These are phyloP conservation scores for Termitomyces sp. DNA, from an alignment of 768 basidiomycete species.

Conservation along the genomic window DNA sequence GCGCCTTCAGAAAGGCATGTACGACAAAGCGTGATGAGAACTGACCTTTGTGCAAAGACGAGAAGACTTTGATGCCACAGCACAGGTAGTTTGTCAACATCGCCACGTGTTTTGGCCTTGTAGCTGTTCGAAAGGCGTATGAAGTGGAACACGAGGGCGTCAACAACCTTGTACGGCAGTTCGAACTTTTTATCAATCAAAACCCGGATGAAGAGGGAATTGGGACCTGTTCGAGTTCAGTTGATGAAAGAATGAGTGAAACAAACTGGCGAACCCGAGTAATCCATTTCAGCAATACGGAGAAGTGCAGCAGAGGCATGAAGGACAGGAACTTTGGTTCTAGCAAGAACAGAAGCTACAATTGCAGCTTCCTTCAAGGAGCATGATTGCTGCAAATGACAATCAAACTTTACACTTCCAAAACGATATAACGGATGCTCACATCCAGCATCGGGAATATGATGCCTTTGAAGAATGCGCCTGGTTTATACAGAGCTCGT, in stretches of 20 bases:
- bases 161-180: slow-evolving; percentile 95
- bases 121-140: slow-evolving; percentile 92
- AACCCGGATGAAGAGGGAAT: slow-evolving; percentile 95
- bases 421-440: slow-evolving; percentile 19
- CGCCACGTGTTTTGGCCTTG: slow-evolving; percentile 65
- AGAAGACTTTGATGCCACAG: slow-evolving; percentile 97
- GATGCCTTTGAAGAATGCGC: slow-evolving; percentile 97
- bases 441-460: slow-evolving; percentile 95
- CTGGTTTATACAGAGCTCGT: slow-evolving; percentile 91
- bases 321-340: slow-evolving; percentile 91
- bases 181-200: slow-evolving; percentile 97
- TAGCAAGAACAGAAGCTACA: slow-evolving; percentile 84
- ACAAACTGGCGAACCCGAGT: slow-evolving; percentile 53
- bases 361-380: slow-evolving; percentile 94
- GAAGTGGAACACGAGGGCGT: slow-evolving; percentile 97
- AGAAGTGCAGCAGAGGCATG: slow-evolving; percentile 95
- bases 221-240: slow-evolving; percentile 53
- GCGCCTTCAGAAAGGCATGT: slow-evolving; percentile 1
- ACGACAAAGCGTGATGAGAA: slow-evolving; percentile 9
- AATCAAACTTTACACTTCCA: not conserved
- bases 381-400: slow-evolving; percentile 53
- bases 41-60: slow-evolving; percentile 87
- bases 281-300: slow-evolving; percentile 94
- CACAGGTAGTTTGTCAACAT: slow-evolving; percentile 84
- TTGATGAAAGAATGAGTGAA: not conserved